Evolutionary conservation across 2,329 filamentous ascomycete genomes (phyloP), one percentile per base, ranked within the genome.

Genomic region (Shiraia sp.): DNA sequence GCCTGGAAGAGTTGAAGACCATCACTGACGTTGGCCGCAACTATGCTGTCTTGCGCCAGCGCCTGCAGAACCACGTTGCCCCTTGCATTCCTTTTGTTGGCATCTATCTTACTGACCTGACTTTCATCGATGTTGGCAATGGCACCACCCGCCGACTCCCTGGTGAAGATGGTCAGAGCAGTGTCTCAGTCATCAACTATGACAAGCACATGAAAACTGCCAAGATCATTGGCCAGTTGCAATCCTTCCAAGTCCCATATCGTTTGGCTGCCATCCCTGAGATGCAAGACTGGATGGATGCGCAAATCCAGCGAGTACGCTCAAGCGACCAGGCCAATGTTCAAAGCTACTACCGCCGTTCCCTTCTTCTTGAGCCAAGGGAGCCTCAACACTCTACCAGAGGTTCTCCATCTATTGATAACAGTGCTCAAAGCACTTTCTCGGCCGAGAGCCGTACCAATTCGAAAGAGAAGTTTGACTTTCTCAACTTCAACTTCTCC

Each of bases 151-250:
- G 92, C 59, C 86, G 86, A 58, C 80, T 95, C 14, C 81, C 82
- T 63, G 78, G 65, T 42, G 72, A 51, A n/a, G 69, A 72, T 25
- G 74, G 76, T 6, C 75, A 77, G 10, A 81, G 87, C n/a, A 79
- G 83, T 22, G 79, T 89, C 59, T 83, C 84, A 0, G 88, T 97
- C 23, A 90, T 99, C 77, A 99, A 99, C 72, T 97, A 96, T 60
- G 92, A 97, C 76, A 97, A 97, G 73, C 90, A 97, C 67, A 87
- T 85, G 59, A 89, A 90, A 56, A 97, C 91, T 2, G 91, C 92
- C 32, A 93, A 91, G 71, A 95, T 97, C 63, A 95, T 99, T 59
- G 88, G 89, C 50, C 92, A 97, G 59, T 80, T 99, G 6, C 93
- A 99, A 68, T 86, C 91, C 13, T 97, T 97, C 75, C 93, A 99